Evolutionary conservation across 495 filamentous ascomycete species (phyloP), one percentile per base, ranked within the genome.

Genomic region (Hypoxylon lienhwacheense): DNA sequence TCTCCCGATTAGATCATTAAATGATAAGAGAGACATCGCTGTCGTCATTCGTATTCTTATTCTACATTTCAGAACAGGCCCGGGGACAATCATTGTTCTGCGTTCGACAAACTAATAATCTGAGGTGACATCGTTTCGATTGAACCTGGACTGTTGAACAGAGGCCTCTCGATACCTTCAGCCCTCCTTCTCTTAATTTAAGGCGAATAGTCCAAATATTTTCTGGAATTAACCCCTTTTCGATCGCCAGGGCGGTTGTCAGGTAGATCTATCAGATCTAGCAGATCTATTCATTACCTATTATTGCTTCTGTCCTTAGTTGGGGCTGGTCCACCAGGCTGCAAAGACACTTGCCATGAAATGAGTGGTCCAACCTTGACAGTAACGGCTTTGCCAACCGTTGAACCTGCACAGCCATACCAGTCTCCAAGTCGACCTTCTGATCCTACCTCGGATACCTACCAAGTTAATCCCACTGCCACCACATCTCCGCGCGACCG

Each of bases 291-390:
- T 35, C 40, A 21, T n/a, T n/a, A 31, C 37, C 11, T 48, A 25
- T 17, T 26, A 47, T 42, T 52, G 32, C 20, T 21, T 48, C 48
- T 45, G 36, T 54, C 53, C 52, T 58, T 47, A 47, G 52, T 53
- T 61, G 43, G 48, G 26, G 34, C 53, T 58, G 53, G 44, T 58
- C 59, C 59, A 63, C 59, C 37, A 17, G 40, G 29, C 47, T 63
- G 47, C 47, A 53, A 33, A 52, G 51, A 51, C 47, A 57, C 64
- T 42, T 64, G 73, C 68, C 68, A 75, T 76, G 74, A 69, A 62
- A 78, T 78, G 76, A 71, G 60, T 62, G 72, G 72, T 21, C 46
- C 69, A 43, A 71, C 66, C 32, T 49, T 72, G 64, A 66, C 71
- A 57, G 68, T 68, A 64, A 67, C 70, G 62, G 65, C 43, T 46